Base-by-base conservation (phyloP, 164 flowering plant genomes). In the Malania oleifera region DNA sequence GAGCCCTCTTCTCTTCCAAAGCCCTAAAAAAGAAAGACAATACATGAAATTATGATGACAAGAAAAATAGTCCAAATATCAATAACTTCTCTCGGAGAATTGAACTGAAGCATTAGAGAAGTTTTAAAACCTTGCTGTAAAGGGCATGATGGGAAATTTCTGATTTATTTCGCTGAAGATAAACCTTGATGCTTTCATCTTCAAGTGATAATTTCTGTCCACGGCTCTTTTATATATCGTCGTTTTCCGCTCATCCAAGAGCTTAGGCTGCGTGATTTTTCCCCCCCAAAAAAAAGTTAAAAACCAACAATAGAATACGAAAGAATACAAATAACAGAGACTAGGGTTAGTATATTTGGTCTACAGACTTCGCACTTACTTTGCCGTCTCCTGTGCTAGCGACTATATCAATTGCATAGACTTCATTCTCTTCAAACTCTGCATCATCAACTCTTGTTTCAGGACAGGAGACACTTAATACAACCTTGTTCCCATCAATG, bases 381-480 rank as follows among this genome's bases (percentile, higher is more conserved):
- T 86, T 89, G 50, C 98, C 96, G 15, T 91, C 98, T 18, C 98
- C 98, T 5, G 98, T 82, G 70, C 90, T 91, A 43, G 98, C 74
- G 41, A 89, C 86, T 18, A 91, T 91, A 66, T 91, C 98, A 31
- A 91, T 51, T 13, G 92, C 78, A 75, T 91, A 91, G 54, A 87
- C 89, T 73, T 92, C 95, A 72, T 92, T 92, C 70, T 87, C 95
- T 75, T 92, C 98, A 68, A 92, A 92, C 59, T 89, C 96, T 12
- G 89, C 91, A 69, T 92, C 98, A 67, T 89, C 98, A 67, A 85
- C 98, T 75, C 81, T 82, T 25, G 85, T 82, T 0, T 87, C 98
- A 27, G 97, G 95, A 66, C 57, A 77, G 54, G 85, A 37, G 5
- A 85, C 88, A 57, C 88, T 85, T 38, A 91, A 64, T 9, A 89